Evolutionary conservation across 2,329 filamentous ascomycete species (phyloP).

Genomic region (Ascochyta clinopodiicola): DNA sequence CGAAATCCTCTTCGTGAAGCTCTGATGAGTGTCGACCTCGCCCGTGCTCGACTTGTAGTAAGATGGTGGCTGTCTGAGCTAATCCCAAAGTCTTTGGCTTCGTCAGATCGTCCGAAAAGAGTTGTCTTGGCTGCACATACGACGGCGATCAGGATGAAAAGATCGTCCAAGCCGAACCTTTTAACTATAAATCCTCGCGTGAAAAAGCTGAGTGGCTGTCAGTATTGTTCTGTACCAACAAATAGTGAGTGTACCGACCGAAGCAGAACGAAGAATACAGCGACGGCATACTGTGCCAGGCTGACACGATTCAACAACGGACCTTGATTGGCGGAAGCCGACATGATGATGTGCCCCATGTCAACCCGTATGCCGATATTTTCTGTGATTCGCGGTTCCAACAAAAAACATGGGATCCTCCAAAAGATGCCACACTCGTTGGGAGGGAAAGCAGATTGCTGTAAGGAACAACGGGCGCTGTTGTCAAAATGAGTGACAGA

Average conservation of each 20-base stretch:
- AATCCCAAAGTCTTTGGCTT: slow-evolving; percentile 25
- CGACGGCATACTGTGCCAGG: slow-evolving; percentile 29
- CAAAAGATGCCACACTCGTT: slow-evolving; percentile 2
- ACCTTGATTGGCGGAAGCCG: slow-evolving; percentile 26
- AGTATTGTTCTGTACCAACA: not conserved
- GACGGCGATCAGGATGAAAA: slow-evolving; percentile 35
- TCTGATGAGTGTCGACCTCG: slow-evolving; percentile 29
- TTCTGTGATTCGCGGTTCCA: slow-evolving; percentile 8
- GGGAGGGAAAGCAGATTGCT: not conserved
- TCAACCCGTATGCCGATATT: slow-evolving; percentile 14
- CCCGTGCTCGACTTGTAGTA: slow-evolving; percentile 36
- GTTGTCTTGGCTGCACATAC: slow-evolving; percentile 10
- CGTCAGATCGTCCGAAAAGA: not conserved
- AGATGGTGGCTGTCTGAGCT: slow-evolving; percentile 33
- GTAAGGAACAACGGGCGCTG: not conserved
- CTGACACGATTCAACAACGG: slow-evolving; percentile 33
- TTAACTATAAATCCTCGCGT: slow-evolving; percentile 34
- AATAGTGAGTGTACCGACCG: slow-evolving; percentile 20
- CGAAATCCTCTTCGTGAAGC: slow-evolving; percentile 24
- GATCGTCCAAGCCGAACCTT: slow-evolving; percentile 35
- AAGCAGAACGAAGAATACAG: slow-evolving; percentile 31
- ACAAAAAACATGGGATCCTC: slow-evolving; percentile 19
- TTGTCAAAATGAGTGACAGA: slow-evolving; percentile 2
- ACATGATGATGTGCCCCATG: slow-evolving; percentile 32
- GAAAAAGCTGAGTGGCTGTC: slow-evolving; percentile 23